Base-by-base conservation (phyloP, 306 rosid species). In the Vigna angularis region DNA sequence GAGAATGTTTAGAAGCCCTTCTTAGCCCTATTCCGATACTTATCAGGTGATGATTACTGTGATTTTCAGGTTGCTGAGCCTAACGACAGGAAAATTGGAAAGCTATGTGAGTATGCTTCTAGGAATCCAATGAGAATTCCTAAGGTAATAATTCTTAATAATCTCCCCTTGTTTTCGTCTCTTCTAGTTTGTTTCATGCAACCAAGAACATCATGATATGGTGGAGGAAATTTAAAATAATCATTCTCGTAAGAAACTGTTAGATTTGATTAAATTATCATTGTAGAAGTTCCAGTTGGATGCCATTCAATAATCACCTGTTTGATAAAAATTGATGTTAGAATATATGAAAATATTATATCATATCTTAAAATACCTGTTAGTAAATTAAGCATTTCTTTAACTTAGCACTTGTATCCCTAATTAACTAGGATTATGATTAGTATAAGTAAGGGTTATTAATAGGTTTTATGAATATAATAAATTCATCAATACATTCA, bases 111-210 rank as follows among this genome's bases (percentile, higher is more conserved):
- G 22, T 86, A 86, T 80, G 85, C 86, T 74, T 79, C 73, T 18
- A 83, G 63, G 77, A 86, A 86, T 73, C 83, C 85, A 4, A 51
- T 86, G 81, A 83, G 89, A 83, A 86, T 86, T 86, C 89, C 89
- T 44, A 83, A 83, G 89, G 89, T 86, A 72, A 48, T 51, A 66
- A 28, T 72, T 34, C 57, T 17, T 17, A 26, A 70, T 56, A 66
- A 28, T 74, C 44, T 63, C 28, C 57, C 36, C 45, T 50, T 50
- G 79, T 55, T 32, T 53, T 40, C 48, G 45, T 44, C 70, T 12
- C 22, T 77, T 77, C 28, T 62, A 47, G 34, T 75, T 34, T 64
- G 69, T 73, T 75, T 74, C 66, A 12, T 12, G 18, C 61, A 70
- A 82, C 38, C 47, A 74, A 56, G 57, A 48, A 56, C 79, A 57